These are phyloP conservation scores for Saussurea involucrata DNA, from an alignment of 129 eudicot species.

Conservation along the genomic window DNA sequence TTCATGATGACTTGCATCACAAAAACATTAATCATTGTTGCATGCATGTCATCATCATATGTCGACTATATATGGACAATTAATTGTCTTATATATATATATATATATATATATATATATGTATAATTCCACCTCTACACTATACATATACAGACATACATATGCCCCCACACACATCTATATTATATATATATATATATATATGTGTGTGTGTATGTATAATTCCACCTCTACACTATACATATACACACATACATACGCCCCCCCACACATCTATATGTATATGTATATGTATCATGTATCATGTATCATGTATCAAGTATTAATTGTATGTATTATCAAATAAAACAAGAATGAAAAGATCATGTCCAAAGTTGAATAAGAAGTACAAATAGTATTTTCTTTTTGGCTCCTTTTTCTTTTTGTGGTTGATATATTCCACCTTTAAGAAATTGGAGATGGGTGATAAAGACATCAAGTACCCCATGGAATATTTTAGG, in stretches of 20 bases:
- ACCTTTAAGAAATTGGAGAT: conserved; percentile 22
- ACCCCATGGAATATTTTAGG: conserved; percentile 27
- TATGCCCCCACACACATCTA: neutral
- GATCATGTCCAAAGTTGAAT: neutral
- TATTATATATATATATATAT: neutral
- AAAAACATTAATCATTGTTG: neutral
- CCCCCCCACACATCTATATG: neutral
- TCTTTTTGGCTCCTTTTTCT: conserved; percentile 31
- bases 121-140: neutral
- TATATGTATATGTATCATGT: neutral
- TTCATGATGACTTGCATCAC: neutral
- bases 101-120: neutral
- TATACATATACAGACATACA: neutral
- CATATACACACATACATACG: neutral
- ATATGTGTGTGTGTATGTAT: neutral
- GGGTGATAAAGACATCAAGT: conserved; percentile 24
- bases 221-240: too few species aligned
- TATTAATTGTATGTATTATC: neutral
- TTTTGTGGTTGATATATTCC: conserved; percentile 26
- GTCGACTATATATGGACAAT: neutral
- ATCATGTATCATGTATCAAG: neutral
- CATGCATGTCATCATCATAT: neutral
- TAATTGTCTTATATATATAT: neutral
- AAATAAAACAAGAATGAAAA: conserved; percentile 3
- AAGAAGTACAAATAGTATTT: conserved; percentile 22